phyloP scores from a whole-genome alignment of 2,329 filamentous ascomycete species.

The Seiridium cupressi region DNA sequence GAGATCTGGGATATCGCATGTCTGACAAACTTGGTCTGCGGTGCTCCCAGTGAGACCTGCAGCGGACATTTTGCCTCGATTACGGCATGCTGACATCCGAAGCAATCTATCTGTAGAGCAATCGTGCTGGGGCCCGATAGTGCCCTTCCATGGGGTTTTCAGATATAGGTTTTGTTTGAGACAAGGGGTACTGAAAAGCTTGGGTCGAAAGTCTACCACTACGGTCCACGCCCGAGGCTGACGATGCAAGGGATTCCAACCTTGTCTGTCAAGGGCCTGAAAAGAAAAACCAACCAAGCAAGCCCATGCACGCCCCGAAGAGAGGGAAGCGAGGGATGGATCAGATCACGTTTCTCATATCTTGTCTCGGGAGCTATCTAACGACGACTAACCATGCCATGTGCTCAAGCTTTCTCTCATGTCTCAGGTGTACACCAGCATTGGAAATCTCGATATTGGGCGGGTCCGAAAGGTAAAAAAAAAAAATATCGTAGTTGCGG shows the following conservation, averaged over 20 bases:
- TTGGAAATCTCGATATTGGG: neutral
- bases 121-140: no score
- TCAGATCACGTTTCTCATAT: neutral
- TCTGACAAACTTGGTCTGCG: no score
- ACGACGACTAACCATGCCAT: neutral
- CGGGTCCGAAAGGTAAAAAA: neutral
- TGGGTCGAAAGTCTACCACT: neutral
- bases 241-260: constrained; percentile 3
- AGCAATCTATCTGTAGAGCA: neutral
- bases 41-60: neutral
- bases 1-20: neutral
- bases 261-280: neutral
- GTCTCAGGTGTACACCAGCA: no score
- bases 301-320: neutral
- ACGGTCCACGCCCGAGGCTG: constrained; percentile 1
- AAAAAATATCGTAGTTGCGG: neutral
- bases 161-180: neutral
- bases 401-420: no score
- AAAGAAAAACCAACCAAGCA: neutral
- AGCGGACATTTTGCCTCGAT: neutral
- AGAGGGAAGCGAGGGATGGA: neutral
- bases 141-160: no score
- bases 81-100: neutral
- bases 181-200: neutral
- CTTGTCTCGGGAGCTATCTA: neutral